Evolutionary conservation across 2,329 filamentous ascomycete species (phyloP).

Genomic region (Thermoascus crustaceus): DNA sequence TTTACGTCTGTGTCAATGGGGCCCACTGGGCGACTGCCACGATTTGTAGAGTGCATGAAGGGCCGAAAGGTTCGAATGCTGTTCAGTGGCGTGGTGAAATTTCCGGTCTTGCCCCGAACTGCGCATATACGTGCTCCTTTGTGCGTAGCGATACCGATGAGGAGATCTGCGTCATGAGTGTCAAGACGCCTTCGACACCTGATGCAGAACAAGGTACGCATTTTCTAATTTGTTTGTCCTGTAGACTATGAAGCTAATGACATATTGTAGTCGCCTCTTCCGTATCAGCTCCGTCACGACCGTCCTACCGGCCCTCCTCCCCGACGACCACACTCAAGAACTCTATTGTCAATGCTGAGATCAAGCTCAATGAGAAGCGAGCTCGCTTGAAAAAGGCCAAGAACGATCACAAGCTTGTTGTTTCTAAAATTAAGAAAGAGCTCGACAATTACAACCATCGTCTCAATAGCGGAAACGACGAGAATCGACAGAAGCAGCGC

Average conservation of each 20-base stretch:
- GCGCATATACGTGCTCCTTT: conserved; percentile 57
- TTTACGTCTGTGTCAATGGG: conserved; percentile 58
- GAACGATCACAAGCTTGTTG: conserved; percentile 52
- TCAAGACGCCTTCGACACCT: conserved; percentile 54
- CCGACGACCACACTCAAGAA: conserved; percentile 58
- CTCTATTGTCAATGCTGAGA: conserved; percentile 54
- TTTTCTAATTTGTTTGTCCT: conserved; percentile 12
- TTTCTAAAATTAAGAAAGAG: conserved; percentile 53
- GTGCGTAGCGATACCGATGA: conserved; percentile 48
- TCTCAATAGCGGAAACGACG: conserved; percentile 51
- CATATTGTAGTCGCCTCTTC: conserved; percentile 22
- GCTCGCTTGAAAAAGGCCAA: conserved; percentile 52
- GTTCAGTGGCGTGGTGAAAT: conserved; percentile 54
- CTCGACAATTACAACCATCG: conserved; percentile 51
- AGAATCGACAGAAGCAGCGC: conserved; percentile 55
- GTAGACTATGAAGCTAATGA: conserved; percentile 6
- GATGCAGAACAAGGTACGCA: conserved; percentile 50
- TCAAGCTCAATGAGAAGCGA: conserved; percentile 52
- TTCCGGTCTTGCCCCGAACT: conserved; percentile 56
- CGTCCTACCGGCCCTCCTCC: conserved; percentile 54
- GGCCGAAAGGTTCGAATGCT: conserved; percentile 36
- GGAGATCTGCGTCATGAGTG: conserved; percentile 52
- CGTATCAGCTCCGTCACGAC: conserved; percentile 45
- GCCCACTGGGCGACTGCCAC: conserved; percentile 57
- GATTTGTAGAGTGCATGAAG: conserved; percentile 41